phyloP scores from a whole-genome alignment of 2,329 filamentous ascomycete genomes.

The Didymella keratinophila region DNA sequence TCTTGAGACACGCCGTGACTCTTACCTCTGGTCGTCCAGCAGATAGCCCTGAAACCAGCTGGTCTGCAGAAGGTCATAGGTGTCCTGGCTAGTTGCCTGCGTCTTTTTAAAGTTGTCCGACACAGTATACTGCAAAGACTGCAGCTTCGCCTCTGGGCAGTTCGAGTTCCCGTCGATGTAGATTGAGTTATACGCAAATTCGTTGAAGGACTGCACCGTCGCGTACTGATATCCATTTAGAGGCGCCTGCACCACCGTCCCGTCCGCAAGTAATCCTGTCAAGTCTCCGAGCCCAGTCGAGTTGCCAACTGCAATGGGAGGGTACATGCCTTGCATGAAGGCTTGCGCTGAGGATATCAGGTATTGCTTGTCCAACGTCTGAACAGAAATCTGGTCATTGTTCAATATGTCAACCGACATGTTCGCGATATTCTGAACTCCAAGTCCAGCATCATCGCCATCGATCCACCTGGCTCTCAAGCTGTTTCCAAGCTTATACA shows the following conservation, averaged over 20 bases:
- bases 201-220: slow-evolving; percentile 55
- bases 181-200: slow-evolving; percentile 60
- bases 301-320: slow-evolving; percentile 53
- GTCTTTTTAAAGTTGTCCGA: slow-evolving; percentile 54
- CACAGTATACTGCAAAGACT: slow-evolving; percentile 52
- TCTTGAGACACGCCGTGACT: not conserved
- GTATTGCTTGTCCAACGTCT: slow-evolving; percentile 58
- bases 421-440: slow-evolving; percentile 42
- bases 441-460: slow-evolving; percentile 28
- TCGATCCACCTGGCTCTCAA: slow-evolving; percentile 63
- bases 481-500: slow-evolving; percentile 58
- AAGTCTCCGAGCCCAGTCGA: slow-evolving; percentile 35
- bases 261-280: slow-evolving; percentile 59
- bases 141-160: slow-evolving; percentile 52
- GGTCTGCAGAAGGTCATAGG: slow-evolving; percentile 58
- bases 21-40: slow-evolving; percentile 15
- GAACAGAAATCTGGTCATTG: slow-evolving; percentile 57
- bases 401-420: slow-evolving; percentile 57
- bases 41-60: slow-evolving; percentile 51
- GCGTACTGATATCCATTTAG: slow-evolving; percentile 67
- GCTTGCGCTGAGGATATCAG: slow-evolving; percentile 64
- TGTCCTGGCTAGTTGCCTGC: slow-evolving; percentile 44
- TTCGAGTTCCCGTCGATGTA: slow-evolving; percentile 58
- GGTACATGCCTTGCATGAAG: slow-evolving; percentile 69
- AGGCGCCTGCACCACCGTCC: slow-evolving; percentile 56